phyloP scores from a whole-genome alignment of 352 stramenopile species.

The Phytophthora citricola region DNA sequence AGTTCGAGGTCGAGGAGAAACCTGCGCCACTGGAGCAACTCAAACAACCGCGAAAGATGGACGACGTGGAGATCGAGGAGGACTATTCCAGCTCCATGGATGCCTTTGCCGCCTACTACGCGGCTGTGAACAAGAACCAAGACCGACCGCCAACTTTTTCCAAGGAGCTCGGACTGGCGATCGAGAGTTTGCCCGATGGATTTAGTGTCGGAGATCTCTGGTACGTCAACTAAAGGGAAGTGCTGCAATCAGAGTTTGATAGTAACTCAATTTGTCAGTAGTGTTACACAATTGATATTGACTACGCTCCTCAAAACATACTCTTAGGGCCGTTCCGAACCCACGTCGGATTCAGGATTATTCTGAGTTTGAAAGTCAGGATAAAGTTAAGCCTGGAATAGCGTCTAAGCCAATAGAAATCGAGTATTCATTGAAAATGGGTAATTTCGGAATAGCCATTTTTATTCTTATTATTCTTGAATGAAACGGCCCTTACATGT shows the following conservation, averaged over 20 bases:
- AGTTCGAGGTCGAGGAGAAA: conserved; percentile 87
- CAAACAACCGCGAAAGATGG: conserved; percentile 72
- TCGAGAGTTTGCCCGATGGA: conserved; percentile 86
- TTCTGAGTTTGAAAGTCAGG: too few relatives aligned
- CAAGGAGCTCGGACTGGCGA: conserved; percentile 82
- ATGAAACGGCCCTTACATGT: too few relatives aligned
- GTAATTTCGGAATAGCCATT: too few relatives aligned
- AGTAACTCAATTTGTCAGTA: too few relatives aligned
- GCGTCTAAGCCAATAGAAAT: too few relatives aligned
- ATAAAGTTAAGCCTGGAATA: too few relatives aligned
- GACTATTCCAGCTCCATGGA: conserved; percentile 86
- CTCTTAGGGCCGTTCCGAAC: too few relatives aligned
- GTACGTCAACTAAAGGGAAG: conserved; percentile 54
- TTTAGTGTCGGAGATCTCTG: conserved; percentile 76
- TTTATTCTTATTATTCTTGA: too few relatives aligned
- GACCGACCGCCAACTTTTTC: conserved; percentile 78
- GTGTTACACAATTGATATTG: too few relatives aligned
- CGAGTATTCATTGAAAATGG: too few relatives aligned
- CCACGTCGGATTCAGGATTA: too few relatives aligned
- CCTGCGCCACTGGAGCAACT: conserved; percentile 63
- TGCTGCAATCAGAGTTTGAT: neutral
- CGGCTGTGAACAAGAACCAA: conserved; percentile 84
- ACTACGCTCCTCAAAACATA: too few relatives aligned
- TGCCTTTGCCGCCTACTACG: conserved; percentile 91
- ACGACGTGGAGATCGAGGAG: conserved; percentile 92